A percentile compares a stretch with the other conserved stretches of the same genome.
Evolutionary conservation across 257 asterid genomes (phyloP).

Genomic region (Nicotiana undulata): DNA sequence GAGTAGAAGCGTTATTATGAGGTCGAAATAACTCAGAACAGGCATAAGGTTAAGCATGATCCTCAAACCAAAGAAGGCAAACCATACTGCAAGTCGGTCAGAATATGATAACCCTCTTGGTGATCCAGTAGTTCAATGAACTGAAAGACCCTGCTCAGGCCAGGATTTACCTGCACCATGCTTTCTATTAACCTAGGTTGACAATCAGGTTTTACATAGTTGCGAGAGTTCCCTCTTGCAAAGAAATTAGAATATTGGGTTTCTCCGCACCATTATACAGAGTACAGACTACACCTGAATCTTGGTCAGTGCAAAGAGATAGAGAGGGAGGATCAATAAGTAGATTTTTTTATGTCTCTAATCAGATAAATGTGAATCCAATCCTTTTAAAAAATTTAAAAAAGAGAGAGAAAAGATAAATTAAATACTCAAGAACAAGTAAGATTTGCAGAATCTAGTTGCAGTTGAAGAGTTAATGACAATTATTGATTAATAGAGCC

Average conservation of each 20-base stretch:
- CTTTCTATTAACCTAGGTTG: not conserved
- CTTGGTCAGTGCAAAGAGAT: not conserved
- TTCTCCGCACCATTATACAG: not conserved
- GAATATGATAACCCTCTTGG: not conserved
- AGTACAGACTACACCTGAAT: not conserved
- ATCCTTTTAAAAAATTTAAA: not conserved
- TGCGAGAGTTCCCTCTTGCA: not conserved
- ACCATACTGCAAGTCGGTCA: not conserved
- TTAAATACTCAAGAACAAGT: not conserved
- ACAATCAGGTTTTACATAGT: not conserved
- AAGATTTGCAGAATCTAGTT: not conserved
- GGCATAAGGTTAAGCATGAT: not conserved
- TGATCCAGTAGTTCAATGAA: not conserved
- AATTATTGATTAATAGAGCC: not conserved
- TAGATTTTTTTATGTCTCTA: not conserved
- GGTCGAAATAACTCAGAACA: not conserved
- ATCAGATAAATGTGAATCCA: not conserved
- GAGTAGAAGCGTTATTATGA: not conserved
- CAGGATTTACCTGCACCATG: not conserved
- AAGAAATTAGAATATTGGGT: not conserved
- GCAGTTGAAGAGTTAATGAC: not conserved
- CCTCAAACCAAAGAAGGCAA: not conserved
- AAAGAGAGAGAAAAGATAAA: not conserved
- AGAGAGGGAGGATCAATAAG: not conserved
- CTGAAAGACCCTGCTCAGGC: not conserved